These are phyloP conservation scores for Tillandsia fasciculata DNA, from an alignment of 176 grass and related monocot species.

Conservation along the genomic window DNA sequence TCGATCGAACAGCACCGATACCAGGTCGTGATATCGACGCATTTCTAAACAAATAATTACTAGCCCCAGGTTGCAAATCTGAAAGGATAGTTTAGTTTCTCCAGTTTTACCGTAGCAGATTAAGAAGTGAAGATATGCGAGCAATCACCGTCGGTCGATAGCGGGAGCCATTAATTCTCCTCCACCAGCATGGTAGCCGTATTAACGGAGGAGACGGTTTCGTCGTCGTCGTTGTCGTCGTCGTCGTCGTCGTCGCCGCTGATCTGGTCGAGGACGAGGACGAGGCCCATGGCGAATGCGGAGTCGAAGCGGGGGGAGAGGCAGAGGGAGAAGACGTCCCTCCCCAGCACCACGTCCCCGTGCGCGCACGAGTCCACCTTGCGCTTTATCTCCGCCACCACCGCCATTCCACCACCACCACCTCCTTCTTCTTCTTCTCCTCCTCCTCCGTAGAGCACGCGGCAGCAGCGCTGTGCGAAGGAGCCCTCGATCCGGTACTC, in stretches of 20 bases:
- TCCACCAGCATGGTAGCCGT: neutral
- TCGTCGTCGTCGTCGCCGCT: slow-evolving; percentile 43
- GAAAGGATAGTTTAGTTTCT: too few species aligned
- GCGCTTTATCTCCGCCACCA: slow-evolving; percentile 53
- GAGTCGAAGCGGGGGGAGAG: slow-evolving; percentile 54
- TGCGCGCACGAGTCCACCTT: slow-evolving; percentile 80
- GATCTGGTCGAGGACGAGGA: slow-evolving; percentile 81
- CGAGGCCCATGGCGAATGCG: slow-evolving; percentile 77
- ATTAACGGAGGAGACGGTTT: neutral
- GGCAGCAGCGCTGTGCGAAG: slow-evolving; percentile 67
- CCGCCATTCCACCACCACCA: slow-evolving; percentile 14
- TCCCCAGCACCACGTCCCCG: slow-evolving; percentile 43
- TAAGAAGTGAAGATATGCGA: too few species aligned
- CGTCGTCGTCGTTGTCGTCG: neutral
- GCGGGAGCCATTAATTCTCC: neutral
- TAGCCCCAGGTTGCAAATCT: too few species aligned
- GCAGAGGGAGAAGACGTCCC: slow-evolving; percentile 79
- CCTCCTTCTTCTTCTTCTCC: slow-evolving; percentile 7
- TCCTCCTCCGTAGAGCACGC: slow-evolving; percentile 21
- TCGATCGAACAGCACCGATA: too few species aligned
- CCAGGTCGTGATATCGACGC: too few species aligned
- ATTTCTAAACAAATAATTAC: too few species aligned
- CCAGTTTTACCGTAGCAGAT: too few species aligned
- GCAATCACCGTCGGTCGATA: too few species aligned
- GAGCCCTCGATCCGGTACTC: slow-evolving; percentile 84